Conservation (phyloP, 2,329 filamentous ascomycete genomes). For the Pestalotiopsis fici region DNA sequence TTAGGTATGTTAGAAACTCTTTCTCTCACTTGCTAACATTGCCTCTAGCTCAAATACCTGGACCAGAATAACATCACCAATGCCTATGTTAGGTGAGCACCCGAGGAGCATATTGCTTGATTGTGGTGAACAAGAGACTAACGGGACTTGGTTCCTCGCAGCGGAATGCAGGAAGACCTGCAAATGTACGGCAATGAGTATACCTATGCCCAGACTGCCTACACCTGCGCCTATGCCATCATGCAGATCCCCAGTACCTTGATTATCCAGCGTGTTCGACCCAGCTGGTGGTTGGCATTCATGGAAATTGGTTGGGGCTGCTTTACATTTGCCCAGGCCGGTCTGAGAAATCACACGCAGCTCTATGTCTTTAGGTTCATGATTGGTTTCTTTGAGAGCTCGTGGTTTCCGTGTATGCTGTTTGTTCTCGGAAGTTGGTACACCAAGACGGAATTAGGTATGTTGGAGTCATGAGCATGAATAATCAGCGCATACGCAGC, state of each 20-base stretch:
- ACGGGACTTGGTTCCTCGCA: neutral
- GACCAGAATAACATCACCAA: slow-evolving; percentile 27
- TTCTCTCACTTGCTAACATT: neutral
- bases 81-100: slow-evolving; percentile 19
- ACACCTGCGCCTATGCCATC: slow-evolving; percentile 15
- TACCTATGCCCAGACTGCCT: slow-evolving; percentile 20
- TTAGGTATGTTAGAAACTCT: no score
- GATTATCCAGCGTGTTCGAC: slow-evolving; percentile 26
- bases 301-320: slow-evolving; percentile 6
- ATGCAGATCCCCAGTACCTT: slow-evolving; percentile 32
- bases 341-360: neutral
- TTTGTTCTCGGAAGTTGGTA: slow-evolving; percentile 9
- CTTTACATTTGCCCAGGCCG: slow-evolving; percentile 10
- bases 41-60: slow-evolving; percentile 21
- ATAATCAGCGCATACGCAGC: neutral
- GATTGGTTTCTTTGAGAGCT: slow-evolving; percentile 9
- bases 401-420: slow-evolving; percentile 6
- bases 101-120: neutral
- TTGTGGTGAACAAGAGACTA: neutral
- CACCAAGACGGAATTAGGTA: slow-evolving; percentile 10
- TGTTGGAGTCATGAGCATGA: neutral
- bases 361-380: slow-evolving; percentile 10
- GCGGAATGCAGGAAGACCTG: slow-evolving; percentile 26
- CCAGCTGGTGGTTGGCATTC: slow-evolving; percentile 11
- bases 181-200: slow-evolving; percentile 24